Percentiles rank a stretch among this genome's conserved stretches.
Conservation (phyloP, 345 rosid genomes). For the Salix exigua region DNA sequence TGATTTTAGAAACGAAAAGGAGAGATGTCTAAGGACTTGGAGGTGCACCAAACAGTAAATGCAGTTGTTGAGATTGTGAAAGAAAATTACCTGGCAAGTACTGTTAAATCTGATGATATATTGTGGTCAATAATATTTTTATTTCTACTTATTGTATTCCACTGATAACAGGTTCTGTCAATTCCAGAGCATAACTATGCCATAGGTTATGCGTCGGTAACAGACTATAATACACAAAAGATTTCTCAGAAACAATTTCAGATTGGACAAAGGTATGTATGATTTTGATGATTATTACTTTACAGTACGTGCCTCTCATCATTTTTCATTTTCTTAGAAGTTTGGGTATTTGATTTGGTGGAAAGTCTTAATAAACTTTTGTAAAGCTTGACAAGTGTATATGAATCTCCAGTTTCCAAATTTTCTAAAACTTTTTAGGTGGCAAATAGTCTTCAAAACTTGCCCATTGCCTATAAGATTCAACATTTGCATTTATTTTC, state of each 20-base stretch:
- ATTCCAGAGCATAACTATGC: constrained; percentile 67
- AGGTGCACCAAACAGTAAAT: constrained; percentile 65
- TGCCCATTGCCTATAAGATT: not conserved
- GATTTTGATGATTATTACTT: constrained; percentile 1
- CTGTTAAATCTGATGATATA: not conserved
- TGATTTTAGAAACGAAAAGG: constrained; percentile 70
- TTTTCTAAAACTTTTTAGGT: not conserved
- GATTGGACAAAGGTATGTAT: constrained; percentile 68
- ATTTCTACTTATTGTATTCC: not conserved
- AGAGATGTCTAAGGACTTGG: constrained; percentile 54
- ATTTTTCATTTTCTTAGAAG: not conserved
- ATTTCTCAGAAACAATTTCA: constrained; percentile 54
- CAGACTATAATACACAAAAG: constrained; percentile 87
- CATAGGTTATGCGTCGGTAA: constrained; percentile 75
- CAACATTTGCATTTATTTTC: not conserved
- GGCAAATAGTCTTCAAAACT: not conserved
- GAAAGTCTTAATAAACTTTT: not conserved
- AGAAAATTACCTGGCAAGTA: constrained; percentile 87
- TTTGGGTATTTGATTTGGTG: not conserved
- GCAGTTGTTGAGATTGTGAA: constrained; percentile 92
- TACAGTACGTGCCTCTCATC: not conserved
- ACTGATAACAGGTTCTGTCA: constrained; percentile 67
- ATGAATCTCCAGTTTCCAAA: not conserved
- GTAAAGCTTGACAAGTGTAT: not conserved
- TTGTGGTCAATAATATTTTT: not conserved